A percentile compares a stretch with the other conserved stretches of the same genome.
Conservation (phyloP, 2,329 filamentous ascomycete species). For the Teratosphaeria pseudoeucalypti region DNA sequence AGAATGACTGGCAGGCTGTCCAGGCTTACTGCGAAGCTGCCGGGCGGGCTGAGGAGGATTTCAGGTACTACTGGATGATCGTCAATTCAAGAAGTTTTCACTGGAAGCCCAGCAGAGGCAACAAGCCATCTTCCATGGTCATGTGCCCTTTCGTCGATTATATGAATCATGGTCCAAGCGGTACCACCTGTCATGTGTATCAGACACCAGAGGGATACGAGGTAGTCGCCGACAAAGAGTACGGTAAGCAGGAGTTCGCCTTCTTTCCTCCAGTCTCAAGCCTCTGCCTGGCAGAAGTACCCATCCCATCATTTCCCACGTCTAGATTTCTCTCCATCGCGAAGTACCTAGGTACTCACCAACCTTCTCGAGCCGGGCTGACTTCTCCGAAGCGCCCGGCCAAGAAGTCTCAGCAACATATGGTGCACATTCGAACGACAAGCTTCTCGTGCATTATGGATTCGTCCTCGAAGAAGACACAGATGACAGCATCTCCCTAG, state of each 20-base stretch:
- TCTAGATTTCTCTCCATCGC: not conserved
- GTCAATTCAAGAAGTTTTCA: slow-evolving; percentile 53
- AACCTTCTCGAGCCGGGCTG: not conserved
- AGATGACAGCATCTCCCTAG: slow-evolving; percentile 33
- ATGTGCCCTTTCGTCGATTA: slow-evolving; percentile 65
- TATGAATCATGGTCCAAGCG: slow-evolving; percentile 47
- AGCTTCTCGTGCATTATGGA: slow-evolving; percentile 59
- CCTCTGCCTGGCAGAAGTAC: not conserved
- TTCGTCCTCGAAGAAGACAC: slow-evolving; percentile 29
- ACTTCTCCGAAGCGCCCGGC: slow-evolving; percentile 17
- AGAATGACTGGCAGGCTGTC: slow-evolving; percentile 15
- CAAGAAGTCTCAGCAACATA: slow-evolving; percentile 63
- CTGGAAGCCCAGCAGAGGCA: slow-evolving; percentile 39
- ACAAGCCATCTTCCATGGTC: slow-evolving; percentile 49
- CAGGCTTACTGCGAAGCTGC: slow-evolving; percentile 2
- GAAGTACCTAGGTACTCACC: not conserved
- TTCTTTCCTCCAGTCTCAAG: not conserved
- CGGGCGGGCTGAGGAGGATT: slow-evolving; percentile 29
- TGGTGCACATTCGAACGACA: slow-evolving; percentile 61
- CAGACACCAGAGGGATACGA: slow-evolving; percentile 44
- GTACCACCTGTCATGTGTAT: slow-evolving; percentile 40
- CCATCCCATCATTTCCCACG: not conserved
- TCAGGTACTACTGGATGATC: slow-evolving; percentile 49
- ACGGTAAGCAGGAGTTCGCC: slow-evolving; percentile 29
- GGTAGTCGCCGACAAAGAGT: slow-evolving; percentile 42